A percentile compares a stretch with the other conserved stretches of the same genome.
These are phyloP conservation scores for Quercus phellos DNA, from an alignment of 331 rosid species.

Conservation along the genomic window DNA sequence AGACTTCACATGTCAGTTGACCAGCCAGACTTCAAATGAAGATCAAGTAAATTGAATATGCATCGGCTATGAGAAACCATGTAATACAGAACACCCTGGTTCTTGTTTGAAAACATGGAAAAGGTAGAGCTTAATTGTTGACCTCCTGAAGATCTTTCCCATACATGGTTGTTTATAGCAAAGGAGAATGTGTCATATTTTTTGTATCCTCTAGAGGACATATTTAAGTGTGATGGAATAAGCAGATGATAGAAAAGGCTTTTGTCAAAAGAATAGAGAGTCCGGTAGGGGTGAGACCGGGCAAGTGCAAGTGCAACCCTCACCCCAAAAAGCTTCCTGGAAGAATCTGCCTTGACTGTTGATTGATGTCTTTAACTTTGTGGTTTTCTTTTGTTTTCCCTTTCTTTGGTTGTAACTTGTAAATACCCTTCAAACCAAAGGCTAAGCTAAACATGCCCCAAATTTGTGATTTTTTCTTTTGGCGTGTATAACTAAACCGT, in stretches of 20 bases:
- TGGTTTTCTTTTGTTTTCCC: too few species aligned
- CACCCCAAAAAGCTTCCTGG: too few species aligned
- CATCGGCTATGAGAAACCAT: not conserved
- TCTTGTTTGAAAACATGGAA: not conserved
- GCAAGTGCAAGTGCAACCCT: too few species aligned
- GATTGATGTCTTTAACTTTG: too few species aligned
- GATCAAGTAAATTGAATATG: slow-evolving; percentile 22
- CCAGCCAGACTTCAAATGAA: slow-evolving; percentile 61
- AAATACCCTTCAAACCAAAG: not conserved
- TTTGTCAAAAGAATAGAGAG: too few species aligned
- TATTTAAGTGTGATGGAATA: too few species aligned
- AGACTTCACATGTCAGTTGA: slow-evolving; percentile 69
- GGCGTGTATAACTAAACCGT: not conserved
- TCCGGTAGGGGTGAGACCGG: too few species aligned
- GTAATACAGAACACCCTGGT: not conserved
- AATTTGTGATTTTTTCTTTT: not conserved
- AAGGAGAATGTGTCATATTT: too few species aligned
- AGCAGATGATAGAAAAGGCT: too few species aligned
- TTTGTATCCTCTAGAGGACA: not conserved
- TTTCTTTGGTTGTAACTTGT: not conserved
- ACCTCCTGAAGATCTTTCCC: not conserved
- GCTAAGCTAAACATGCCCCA: not conserved
- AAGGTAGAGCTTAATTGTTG: not conserved
- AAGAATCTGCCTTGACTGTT: too few species aligned
- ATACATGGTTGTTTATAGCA: not conserved